Percentiles rank a stretch among this genome's conserved stretches.
phyloP scores from a whole-genome alignment of 1,284 basidiomycete species.

The Sanghuangporus weigelae region DNA sequence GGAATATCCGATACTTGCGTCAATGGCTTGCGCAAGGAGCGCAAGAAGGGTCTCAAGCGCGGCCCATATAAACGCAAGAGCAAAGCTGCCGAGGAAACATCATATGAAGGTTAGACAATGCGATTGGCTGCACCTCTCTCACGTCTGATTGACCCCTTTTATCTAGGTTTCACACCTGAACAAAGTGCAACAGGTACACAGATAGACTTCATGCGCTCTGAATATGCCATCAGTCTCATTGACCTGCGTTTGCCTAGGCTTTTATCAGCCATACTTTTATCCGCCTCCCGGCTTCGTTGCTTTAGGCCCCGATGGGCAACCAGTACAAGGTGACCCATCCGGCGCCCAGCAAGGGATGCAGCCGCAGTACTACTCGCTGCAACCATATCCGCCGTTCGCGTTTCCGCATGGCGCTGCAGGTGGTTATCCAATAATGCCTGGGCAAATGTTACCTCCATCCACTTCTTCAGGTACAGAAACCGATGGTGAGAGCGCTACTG shows the following conservation, averaged over 20 bases:
- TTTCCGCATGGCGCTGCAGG: conserved; percentile 8
- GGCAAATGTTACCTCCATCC: conserved; percentile 8
- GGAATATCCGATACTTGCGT: conserved; percentile 63
- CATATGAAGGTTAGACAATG: conserved; percentile 12
- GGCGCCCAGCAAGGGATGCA: conserved; percentile 13
- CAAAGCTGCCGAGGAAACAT: conserved; percentile 29
- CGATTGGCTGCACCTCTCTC: background rate
- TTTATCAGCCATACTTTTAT: conserved; percentile 17
- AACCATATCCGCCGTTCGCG: conserved; percentile 14
- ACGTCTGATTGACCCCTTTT: background rate
- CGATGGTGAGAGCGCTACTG: background rate
- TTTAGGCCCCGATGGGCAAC: conserved; percentile 17
- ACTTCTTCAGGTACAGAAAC: conserved; percentile 2
- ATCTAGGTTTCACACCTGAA: conserved; percentile 8
- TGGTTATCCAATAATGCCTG: conserved; percentile 9
- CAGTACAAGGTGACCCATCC: conserved; percentile 11
- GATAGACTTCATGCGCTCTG: background rate
- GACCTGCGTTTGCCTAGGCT: conserved; percentile 1
- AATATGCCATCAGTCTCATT: background rate
- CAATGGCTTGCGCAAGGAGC: conserved; percentile 75
- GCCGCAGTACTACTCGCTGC: conserved; percentile 14
- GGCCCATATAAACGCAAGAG: conserved; percentile 81
- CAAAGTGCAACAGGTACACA: conserved; percentile 4
- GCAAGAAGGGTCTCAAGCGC: conserved; percentile 82
- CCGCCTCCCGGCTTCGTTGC: conserved; percentile 16